Percentiles rank a stretch among this genome's conserved stretches.
Conservation (phyloP, 345 rosid species). For the Heritiera littoralis region DNA sequence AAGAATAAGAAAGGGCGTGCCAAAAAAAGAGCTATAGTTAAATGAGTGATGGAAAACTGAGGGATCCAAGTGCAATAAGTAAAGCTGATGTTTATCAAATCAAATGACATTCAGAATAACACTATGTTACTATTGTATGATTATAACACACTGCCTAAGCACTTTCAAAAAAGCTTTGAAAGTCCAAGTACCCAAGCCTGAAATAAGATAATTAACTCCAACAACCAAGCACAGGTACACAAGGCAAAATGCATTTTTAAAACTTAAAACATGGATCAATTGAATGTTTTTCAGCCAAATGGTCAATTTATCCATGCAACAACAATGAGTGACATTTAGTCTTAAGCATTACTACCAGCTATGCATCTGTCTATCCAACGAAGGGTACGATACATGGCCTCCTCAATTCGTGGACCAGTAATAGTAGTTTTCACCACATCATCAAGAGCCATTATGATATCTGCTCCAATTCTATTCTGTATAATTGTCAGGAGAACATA, state of each 20-base stretch:
- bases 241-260: slow-evolving; percentile 16
- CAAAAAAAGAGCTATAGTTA: neutral
- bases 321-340: slow-evolving; percentile 8
- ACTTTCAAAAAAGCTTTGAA: neutral
- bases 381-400: slow-evolving; percentile 84
- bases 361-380: slow-evolving; percentile 90
- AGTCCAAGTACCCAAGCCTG: slow-evolving; percentile 15
- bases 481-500: slow-evolving; percentile 25
- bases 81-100: neutral
- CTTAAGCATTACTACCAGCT: slow-evolving; percentile 39
- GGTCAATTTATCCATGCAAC: slow-evolving; percentile 1
- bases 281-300: neutral
- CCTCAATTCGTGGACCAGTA: slow-evolving; percentile 79
- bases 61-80: neutral
- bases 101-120: neutral
- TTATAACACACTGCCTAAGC: neutral
- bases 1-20: neutral
- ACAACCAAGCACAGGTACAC: slow-evolving; percentile 1
- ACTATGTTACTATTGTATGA: neutral
- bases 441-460: slow-evolving; percentile 88
- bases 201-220: neutral
- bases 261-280: neutral
- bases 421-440: slow-evolving; percentile 83
- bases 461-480: slow-evolving; percentile 87
- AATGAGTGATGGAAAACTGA: neutral